phyloP scores from a whole-genome alignment of 768 basidiomycete species.

The Rhodosporidiobolus sp. region DNA sequence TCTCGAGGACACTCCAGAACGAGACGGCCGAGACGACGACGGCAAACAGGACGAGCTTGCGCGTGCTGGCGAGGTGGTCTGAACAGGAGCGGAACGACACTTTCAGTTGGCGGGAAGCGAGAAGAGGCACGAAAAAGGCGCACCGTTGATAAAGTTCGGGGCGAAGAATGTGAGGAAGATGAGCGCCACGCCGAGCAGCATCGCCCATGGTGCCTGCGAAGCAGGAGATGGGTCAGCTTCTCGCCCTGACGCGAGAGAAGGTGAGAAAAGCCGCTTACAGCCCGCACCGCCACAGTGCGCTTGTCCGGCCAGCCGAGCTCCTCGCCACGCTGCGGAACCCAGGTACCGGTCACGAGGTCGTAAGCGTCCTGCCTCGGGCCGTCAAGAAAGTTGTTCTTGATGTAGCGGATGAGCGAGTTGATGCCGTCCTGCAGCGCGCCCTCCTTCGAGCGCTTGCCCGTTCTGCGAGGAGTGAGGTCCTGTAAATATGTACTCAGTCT shows the following conservation, averaged over 20 bases:
- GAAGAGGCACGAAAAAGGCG: conserved; percentile 11
- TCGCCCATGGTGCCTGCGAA: conserved; percentile 72
- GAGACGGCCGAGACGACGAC: conserved; percentile 59
- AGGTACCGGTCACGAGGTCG: conserved; percentile 86
- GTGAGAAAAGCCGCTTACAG: conserved; percentile 3
- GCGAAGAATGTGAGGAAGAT: conserved; percentile 62
- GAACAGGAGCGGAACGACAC: too few relatives aligned
- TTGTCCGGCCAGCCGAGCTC: conserved; percentile 3
- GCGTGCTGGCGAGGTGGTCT: conserved; percentile 53
- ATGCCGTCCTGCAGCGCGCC: conserved; percentile 79
- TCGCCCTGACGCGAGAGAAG: too few relatives aligned
- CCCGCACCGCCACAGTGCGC: conserved; percentile 13
- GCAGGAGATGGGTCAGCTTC: background rate
- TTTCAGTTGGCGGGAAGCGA: too few relatives aligned
- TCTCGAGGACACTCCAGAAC: conserved; percentile 67
- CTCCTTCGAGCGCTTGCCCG: conserved; percentile 77
- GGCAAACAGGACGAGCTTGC: conserved; percentile 83
- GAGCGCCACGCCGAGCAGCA: conserved; percentile 81
- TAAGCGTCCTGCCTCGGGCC: conserved; percentile 93
- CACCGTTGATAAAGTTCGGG: conserved; percentile 34
- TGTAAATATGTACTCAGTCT: too few relatives aligned
- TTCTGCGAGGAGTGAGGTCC: conserved; percentile 48
- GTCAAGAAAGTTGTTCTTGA: conserved; percentile 96
- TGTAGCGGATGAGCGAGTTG: conserved; percentile 77
- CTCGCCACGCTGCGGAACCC: conserved; percentile 64